These are phyloP conservation scores for Backusella morwellensis DNA, from an alignment of 192 early-diverging fungal species.

Conservation along the genomic window DNA sequence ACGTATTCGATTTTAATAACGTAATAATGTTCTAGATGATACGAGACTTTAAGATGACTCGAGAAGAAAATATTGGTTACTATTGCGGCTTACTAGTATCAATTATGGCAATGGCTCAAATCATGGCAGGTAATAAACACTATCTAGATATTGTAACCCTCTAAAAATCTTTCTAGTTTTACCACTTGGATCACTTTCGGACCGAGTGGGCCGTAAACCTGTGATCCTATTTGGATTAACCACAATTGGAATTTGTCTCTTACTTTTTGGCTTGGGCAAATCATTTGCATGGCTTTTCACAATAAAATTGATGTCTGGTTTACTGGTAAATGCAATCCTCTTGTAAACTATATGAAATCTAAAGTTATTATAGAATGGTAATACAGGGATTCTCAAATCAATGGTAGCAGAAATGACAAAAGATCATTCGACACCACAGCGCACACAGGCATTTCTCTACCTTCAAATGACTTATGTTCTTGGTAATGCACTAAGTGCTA, in stretches of 20 bases:
- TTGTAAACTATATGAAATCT: no score
- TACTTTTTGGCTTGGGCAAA: conserved; percentile 63
- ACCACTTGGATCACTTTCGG: conserved; percentile 62
- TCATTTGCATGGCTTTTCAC: conserved; percentile 51
- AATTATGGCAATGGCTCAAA: conserved; percentile 51
- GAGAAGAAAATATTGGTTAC: conserved; percentile 53
- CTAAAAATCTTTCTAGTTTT: conserved; percentile 24
- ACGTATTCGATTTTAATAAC: neutral
- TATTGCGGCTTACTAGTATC: conserved; percentile 45
- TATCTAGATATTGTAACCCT: neutral
- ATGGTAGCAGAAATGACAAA: conserved; percentile 75
- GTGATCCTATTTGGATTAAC: conserved; percentile 65
- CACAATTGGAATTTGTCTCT: conserved; percentile 58
- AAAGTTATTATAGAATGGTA: conserved; percentile 46
- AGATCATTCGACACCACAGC: conserved; percentile 52
- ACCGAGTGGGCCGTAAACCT: conserved; percentile 68
- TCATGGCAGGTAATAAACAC: conserved; percentile 34
- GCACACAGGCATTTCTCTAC: conserved; percentile 57
- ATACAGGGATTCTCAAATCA: conserved; percentile 63
- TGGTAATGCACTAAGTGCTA: conserved; percentile 55
- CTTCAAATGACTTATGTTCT: conserved; percentile 63
- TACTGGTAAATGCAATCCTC: conserved; percentile 26
- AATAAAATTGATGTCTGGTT: conserved; percentile 53
- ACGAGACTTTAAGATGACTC: conserved; percentile 62
- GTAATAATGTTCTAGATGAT: conserved; percentile 30